Conservation (phyloP, 768 basidiomycete genomes). For the Kwoniella shandongensis region DNA sequence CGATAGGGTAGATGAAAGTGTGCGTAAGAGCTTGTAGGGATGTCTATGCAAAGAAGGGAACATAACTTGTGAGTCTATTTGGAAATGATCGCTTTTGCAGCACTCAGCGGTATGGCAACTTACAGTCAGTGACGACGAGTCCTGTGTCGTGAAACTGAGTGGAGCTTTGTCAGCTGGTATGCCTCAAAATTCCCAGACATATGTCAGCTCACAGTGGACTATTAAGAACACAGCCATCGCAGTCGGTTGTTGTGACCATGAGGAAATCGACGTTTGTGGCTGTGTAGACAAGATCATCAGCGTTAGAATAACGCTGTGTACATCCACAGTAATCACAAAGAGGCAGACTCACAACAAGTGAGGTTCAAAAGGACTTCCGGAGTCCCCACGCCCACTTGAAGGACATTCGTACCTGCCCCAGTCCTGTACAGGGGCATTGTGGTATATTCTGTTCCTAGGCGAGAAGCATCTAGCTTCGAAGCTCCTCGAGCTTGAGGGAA, state of each 20-base stretch:
- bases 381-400: slow-evolving; percentile 34
- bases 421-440: slow-evolving; percentile 38
- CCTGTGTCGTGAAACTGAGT: background rate
- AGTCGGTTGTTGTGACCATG: slow-evolving; percentile 33
- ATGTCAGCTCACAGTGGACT: slow-evolving; percentile 21
- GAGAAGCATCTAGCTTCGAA: slow-evolving; percentile 10
- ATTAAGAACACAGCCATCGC: slow-evolving; percentile 27
- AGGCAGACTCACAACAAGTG: slow-evolving; percentile 43
- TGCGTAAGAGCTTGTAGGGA: slow-evolving; percentile 21
- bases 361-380: slow-evolving; percentile 38
- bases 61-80: no score
- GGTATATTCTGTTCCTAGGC: slow-evolving; percentile 39
- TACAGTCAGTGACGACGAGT: slow-evolving; percentile 33
- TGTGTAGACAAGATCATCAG: slow-evolving; percentile 16
- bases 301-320: background rate
- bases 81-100: slow-evolving; percentile 1
- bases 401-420: slow-evolving; percentile 42
- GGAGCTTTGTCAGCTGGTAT: no score
- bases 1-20: slow-evolving; percentile 32
- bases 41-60: slow-evolving; percentile 1
- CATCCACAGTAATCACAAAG: background rate
- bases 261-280: slow-evolving; percentile 49
- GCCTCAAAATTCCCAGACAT: no score
- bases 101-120: slow-evolving; percentile 6
- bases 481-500: slow-evolving; percentile 6